Evolutionary conservation across 345 rosid species (phyloP), one percentile per base, ranked within the genome.

Genomic region (Ceriops zippeliana): DNA sequence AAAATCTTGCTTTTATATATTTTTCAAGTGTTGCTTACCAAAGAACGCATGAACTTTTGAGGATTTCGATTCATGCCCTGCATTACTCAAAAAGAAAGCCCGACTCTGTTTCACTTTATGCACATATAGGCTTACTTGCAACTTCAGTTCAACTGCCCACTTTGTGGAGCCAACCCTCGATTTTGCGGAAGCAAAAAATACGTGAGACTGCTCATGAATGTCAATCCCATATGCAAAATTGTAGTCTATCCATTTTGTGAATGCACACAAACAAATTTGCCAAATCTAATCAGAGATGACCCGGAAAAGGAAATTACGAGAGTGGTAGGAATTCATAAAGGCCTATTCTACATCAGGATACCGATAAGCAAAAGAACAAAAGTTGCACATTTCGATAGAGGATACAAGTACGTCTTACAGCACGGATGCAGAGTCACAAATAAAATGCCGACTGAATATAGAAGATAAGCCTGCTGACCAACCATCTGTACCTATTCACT

Each of bases 401-500:
- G 61, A 74, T 64, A 62, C 58, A 32, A 19, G 69, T 72, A 65
- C 62, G 76, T 73, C 82, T 78, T 63, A 71, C 66, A 73, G 49
- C 42, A 75, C 61, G 53, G 71, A 58, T 70, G 62, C 57, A 65
- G 68, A 73, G 52, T 30, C 53, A 64, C 68, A 71, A 80, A 62
- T 70, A 72, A 60, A 61, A 77, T 35, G 10, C 66, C 11, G 9
- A 73, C 64, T 38, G 70, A 54, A 47, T 58, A 74, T 59, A 38
- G n/a, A 72, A 10, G 9, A 5, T 35, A 47, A 28, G 49, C 57
- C 9, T 26, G 68, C 66, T 38, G 4, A 62, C 54, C 49, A 66
- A 34, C 53, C 34, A 20, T 54, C 30, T 42, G 57, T 42, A 68
- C 74, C 83, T 85, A 88, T 70, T 95, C 97, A 11, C 80, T 84